phyloP scores from a whole-genome alignment of 2,329 filamentous ascomycete species.

The Beauveria asiatica region DNA sequence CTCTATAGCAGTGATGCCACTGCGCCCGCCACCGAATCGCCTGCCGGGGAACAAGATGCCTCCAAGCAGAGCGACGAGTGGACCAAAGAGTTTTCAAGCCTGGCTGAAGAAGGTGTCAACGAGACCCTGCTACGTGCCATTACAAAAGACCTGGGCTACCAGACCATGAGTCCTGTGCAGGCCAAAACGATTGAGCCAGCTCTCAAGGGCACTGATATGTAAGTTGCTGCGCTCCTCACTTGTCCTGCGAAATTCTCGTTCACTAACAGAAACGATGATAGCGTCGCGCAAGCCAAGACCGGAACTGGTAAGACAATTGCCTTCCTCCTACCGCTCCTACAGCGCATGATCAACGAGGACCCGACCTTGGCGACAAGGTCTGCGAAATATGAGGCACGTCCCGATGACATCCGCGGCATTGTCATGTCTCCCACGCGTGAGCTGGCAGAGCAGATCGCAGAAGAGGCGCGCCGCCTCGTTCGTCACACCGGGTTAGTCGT shows the following conservation, averaged over 20 bases:
- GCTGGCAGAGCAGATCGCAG: constrained; percentile 70
- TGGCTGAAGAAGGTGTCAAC: constrained; percentile 46
- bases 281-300: constrained; percentile 89
- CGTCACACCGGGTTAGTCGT: constrained; percentile 56
- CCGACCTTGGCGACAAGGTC: constrained; percentile 46
- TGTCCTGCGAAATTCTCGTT: background rate
- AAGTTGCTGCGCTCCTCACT: constrained; percentile 30
- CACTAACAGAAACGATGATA: constrained; percentile 23
- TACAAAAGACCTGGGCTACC: constrained; percentile 63
- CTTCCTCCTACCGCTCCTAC: constrained; percentile 79
- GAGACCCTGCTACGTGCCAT: constrained; percentile 59
- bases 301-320: constrained; percentile 95
- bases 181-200: constrained; percentile 72
- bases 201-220: constrained; percentile 75
- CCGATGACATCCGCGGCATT: constrained; percentile 58
- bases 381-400: constrained; percentile 27
- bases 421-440: constrained; percentile 75
- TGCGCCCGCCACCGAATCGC: constrained; percentile 17
- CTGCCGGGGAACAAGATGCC: background rate
- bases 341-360: constrained; percentile 63
- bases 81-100: constrained; percentile 33
- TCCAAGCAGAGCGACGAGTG: background rate
- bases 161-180: constrained; percentile 90
- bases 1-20: constrained; percentile 33
- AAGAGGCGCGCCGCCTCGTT: constrained; percentile 65